Evolutionary conservation across 164 flowering plant species (phyloP), one percentile per base, ranked within the genome.

Genomic region (Malania oleifera): DNA sequence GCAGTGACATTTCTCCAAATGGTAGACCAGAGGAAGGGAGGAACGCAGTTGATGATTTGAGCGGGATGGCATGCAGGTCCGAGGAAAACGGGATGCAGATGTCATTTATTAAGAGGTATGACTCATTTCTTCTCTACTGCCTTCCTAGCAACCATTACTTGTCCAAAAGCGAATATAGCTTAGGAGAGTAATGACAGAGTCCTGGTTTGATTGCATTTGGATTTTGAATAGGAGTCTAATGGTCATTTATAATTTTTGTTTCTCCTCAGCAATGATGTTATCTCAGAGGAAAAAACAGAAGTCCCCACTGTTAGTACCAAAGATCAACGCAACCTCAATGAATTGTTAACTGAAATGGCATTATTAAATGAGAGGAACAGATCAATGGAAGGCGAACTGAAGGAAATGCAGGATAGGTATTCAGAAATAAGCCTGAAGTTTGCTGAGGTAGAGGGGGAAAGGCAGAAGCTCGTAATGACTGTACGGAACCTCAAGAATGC

Each of bases 371-470:
- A 77, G 45, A 76, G 60, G 66, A 87, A 89, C 68, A 51, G 64
- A 31, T 60, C 61, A 7, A 86, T 87, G 97, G 98, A 83, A 75
- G 68, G 23, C 22, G 98, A 93, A 68, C 76, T 89, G 66, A 84
- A 86, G 73, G 98, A 90, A 35, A 82, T 90, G 90, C 96, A 86
- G 63, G 87, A 74, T 67, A 83, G 96, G 72, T 93, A 93, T 60
- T 93, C 97, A 56, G 97, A 81, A 46, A 78, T 84, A 67, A 93
- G 98, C 68, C 87, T 93, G 66, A 87, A 74, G 63, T 92, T 92
- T 70, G 98, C 96, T 43, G 98, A 89, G 73, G 96, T 92, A 19
- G 98, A 93, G 70, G 96, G 96, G 8, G 97, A 93, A 78, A 76
- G 98, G 61, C 97, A 89, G 67, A 61, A 75, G 70, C 96, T 93